Evolutionary conservation across 306 rosid genomes (phyloP).

Genomic region (Astragalus membranaceus): DNA sequence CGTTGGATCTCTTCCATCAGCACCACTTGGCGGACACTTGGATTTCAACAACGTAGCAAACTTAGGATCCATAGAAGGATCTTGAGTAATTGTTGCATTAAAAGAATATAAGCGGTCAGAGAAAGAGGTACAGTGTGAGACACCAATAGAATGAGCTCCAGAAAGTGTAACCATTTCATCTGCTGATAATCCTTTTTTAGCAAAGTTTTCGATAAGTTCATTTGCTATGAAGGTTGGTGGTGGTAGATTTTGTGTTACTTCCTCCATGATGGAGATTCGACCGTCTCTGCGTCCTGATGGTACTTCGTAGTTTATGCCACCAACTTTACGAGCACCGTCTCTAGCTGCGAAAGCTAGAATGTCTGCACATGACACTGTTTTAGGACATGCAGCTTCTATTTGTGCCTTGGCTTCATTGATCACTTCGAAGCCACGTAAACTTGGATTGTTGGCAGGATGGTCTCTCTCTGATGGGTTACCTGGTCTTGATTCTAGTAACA

Average conservation of each 20-base stretch:
- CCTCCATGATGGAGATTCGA: slow-evolving; percentile 13
- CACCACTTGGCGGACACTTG: slow-evolving; percentile 20
- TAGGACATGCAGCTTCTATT: slow-evolving; percentile 29
- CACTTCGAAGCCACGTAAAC: slow-evolving; percentile 39
- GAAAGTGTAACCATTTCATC: slow-evolving; percentile 46
- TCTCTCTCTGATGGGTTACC: slow-evolving; percentile 32
- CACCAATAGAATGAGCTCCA: slow-evolving; percentile 42
- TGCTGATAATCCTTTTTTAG: slow-evolving; percentile 18
- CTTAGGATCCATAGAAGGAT: slow-evolving; percentile 29
- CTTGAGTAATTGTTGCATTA: slow-evolving; percentile 26
- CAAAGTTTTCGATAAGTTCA: background rate
- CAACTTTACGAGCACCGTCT: slow-evolving; percentile 25
- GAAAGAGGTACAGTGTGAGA: slow-evolving; percentile 31
- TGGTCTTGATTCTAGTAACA: slow-evolving; percentile 22
- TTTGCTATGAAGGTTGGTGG: slow-evolving; percentile 7
- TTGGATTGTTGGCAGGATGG: slow-evolving; percentile 35
- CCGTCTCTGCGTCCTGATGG: slow-evolving; percentile 39
- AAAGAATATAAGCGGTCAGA: slow-evolving; percentile 30
- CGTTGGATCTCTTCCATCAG: background rate
- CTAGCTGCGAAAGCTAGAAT: slow-evolving; percentile 39
- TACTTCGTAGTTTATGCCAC: slow-evolving; percentile 16
- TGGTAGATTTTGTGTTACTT: slow-evolving; percentile 20
- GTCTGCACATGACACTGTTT: slow-evolving; percentile 35
- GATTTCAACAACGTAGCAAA: slow-evolving; percentile 19
- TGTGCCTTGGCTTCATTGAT: slow-evolving; percentile 33